phyloP scores from a whole-genome alignment of 169 alveolate genomes.

The Plasmodium gaboni region DNA sequence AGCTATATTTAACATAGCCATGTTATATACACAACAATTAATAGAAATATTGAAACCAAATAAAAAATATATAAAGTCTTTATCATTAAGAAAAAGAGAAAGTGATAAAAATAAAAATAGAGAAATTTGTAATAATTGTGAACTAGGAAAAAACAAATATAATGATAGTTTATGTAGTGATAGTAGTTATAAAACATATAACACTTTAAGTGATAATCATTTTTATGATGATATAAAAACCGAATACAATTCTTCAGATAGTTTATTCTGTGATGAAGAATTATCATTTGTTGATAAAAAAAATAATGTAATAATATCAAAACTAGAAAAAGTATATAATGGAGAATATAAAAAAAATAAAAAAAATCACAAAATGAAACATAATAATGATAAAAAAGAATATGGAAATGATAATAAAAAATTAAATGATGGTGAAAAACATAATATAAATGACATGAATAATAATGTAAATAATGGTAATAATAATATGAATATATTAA shows the following conservation, averaged over 20 bases:
- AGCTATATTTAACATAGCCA: constrained; percentile 51
- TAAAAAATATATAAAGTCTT: constrained; percentile 40
- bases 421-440: background rate
- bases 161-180: constrained; percentile 35
- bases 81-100: constrained; percentile 27
- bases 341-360: background rate
- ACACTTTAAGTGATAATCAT: constrained; percentile 66
- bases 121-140: background rate
- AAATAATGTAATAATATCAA: background rate
- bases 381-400: background rate
- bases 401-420: background rate
- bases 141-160: background rate
- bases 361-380: too few relatives aligned
- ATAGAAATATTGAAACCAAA: constrained; percentile 69
- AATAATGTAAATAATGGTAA: too few relatives aligned
- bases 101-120: constrained; percentile 11
- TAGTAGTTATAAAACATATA: constrained; percentile 40
- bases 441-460: background rate
- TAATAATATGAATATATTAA: background rate
- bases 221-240: constrained; percentile 62
- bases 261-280: constrained; percentile 55
- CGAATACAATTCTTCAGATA: constrained; percentile 58
- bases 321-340: constrained; percentile 26
- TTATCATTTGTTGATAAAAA: constrained; percentile 33
- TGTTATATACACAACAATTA: constrained; percentile 73